A percentile compares a stretch with the other conserved stretches of the same genome.
phyloP scores from a whole-genome alignment of 1,284 basidiomycete genomes.

The Ustilago curta region DNA sequence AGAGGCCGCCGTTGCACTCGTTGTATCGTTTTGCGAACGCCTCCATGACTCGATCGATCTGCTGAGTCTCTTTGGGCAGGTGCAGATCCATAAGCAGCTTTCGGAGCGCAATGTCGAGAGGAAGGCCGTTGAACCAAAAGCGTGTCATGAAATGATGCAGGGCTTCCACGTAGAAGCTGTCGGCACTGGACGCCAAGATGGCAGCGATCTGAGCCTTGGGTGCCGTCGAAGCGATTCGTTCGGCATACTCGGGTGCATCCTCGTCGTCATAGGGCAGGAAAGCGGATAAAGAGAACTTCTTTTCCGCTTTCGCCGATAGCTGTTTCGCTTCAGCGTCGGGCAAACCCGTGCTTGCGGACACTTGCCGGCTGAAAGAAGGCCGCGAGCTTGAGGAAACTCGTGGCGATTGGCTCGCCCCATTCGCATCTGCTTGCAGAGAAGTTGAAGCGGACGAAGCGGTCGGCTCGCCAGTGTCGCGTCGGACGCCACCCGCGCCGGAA shows the following conservation, averaged over 20 bases:
- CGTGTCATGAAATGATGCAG: conserved; percentile 79
- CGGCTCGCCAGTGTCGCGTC: conserved; percentile 30
- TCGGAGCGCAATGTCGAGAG: conserved; percentile 91
- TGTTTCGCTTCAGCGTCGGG: conserved; percentile 26
- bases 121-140: conserved; percentile 84
- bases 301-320: conserved; percentile 21
- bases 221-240: conserved; percentile 38
- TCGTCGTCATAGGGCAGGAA: conserved; percentile 53
- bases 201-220: conserved; percentile 54
- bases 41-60: conserved; percentile 97
- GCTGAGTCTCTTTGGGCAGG: conserved; percentile 94
- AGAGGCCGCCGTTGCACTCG: conserved; percentile 85
- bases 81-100: conserved; percentile 90
- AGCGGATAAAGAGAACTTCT: conserved; percentile 44
- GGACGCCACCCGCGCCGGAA: conserved; percentile 23
- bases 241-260: conserved; percentile 50
- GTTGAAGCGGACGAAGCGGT: conserved; percentile 2
- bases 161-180: conserved; percentile 79
- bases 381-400: conserved; percentile 37
- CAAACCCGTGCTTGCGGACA: conserved; percentile 21
- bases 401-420: conserved; percentile 20
- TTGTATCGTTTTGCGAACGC: conserved; percentile 89
- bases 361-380: conserved; percentile 41
- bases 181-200: conserved; percentile 73
- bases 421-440: conserved; percentile 10